Base-by-base conservation (phyloP, 108 stramenopile species). In the Nitzschia inconspicua region DNA sequence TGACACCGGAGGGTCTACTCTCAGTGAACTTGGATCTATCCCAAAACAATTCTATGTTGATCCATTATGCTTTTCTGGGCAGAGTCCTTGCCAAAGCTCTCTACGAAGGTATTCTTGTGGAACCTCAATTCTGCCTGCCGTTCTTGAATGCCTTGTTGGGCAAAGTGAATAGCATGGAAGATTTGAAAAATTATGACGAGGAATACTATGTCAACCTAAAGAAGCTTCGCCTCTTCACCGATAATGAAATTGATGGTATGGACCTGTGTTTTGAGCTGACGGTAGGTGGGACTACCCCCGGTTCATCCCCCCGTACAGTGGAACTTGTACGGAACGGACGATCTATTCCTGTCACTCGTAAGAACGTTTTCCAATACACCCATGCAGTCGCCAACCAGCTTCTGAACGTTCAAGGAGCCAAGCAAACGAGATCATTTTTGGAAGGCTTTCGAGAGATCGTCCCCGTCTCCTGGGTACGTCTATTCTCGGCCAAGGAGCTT, bases 61-160 rank as follows among this genome's bases (percentile, higher is more conserved):
- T 47, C 3, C 87, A 93, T 35, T 98, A 94, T 59, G 88, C 89
- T 60, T 98, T 99, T 57, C 65, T 94, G 20, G 98, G 98, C 0
- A 77, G 88, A 0, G 91, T 98, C 5, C 71, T 99, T 11, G 98
- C 92, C 25, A 99, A 99, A 67, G 94, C 97, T 4, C 82, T 99
- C 22, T 98, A 98, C 57, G 98, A 90, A 62, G 82, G 82, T 7
- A 95, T 96, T 44, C 63, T 97, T 24, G 91, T 95, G 2, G 92
- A 96, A 53, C 77, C 77, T 18, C 85, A 91, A 31, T 94, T 95
- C 57, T 84, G 87, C 60, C 70, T 89, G n/a, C 89, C 88, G 2
- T 95, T 96, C 65, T 63, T 98, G 31, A 95, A 95, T 66, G 75
- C 88, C 42, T 65, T 95, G 14, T 70, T 97, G 29, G 91, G 88